phyloP scores from a whole-genome alignment of 192 early-diverging fungal species.

The Coemansia sp. region DNA sequence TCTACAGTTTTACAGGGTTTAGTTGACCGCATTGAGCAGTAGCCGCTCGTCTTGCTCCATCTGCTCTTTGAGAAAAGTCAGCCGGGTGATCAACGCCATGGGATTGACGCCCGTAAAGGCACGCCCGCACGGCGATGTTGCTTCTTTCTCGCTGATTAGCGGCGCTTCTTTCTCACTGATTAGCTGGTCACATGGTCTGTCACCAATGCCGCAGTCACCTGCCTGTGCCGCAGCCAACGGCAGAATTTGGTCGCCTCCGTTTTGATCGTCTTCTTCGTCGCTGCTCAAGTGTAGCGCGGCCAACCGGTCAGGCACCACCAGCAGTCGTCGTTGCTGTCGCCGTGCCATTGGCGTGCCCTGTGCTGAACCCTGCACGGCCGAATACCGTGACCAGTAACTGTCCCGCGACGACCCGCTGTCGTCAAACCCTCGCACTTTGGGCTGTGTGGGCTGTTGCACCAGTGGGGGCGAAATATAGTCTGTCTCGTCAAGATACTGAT shows the following conservation, averaged over 20 bases:
- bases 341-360: slow-evolving; percentile 18
- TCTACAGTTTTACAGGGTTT: not conserved
- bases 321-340: slow-evolving; percentile 19
- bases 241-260: not conserved
- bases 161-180: not conserved
- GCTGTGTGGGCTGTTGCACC: not conserved
- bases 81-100: slow-evolving; percentile 38
- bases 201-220: slow-evolving; percentile 5
- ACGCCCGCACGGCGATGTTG: slow-evolving; percentile 14
- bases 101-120: slow-evolving; percentile 44
- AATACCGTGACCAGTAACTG: slow-evolving; percentile 54
- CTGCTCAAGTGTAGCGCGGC: slow-evolving; percentile 20
- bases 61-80: slow-evolving; percentile 46
- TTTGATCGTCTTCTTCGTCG: slow-evolving; percentile 2
- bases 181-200: not conserved
- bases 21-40: slow-evolving; percentile 13
- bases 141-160: not conserved
- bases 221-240: not conserved
- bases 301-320: slow-evolving; percentile 41
- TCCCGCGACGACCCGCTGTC: slow-evolving; percentile 28
- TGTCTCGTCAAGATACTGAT: slow-evolving; percentile 32
- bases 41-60: slow-evolving; percentile 49
- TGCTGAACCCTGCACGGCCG: slow-evolving; percentile 7
- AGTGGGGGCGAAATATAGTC: slow-evolving; percentile 1
- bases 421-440: not conserved